phyloP scores from a whole-genome alignment of 148 eudicot species.

The Rhododendron simsii region DNA sequence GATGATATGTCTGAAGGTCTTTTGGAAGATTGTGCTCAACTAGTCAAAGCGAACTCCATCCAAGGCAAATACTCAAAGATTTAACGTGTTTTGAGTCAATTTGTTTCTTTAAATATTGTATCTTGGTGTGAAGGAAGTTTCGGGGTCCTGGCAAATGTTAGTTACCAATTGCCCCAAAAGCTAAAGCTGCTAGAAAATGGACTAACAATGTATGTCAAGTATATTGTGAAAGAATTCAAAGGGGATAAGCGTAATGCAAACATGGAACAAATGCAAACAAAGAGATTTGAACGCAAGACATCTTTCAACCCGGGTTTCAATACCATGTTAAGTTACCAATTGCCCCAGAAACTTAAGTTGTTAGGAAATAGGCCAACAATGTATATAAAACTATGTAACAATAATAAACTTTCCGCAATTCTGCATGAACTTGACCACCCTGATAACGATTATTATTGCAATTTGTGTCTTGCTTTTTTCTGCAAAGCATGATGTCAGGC shows the following conservation, averaged over 20 bases:
- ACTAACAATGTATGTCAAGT: neutral
- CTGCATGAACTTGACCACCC: neutral
- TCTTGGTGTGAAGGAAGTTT: neutral
- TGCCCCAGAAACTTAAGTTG: neutral
- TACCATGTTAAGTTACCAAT: neutral
- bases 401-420: neutral
- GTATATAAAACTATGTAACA: neutral
- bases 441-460: neutral
- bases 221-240: no score
- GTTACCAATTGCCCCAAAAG: neutral
- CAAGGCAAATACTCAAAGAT: constrained; percentile 12
- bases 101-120: neutral
- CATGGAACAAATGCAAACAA: no score
- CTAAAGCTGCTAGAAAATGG: neutral
- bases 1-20: constrained; percentile 84
- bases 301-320: neutral
- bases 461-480: neutral
- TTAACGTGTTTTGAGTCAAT: neutral
- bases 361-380: neutral
- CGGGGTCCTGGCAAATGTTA: neutral
- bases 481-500: neutral
- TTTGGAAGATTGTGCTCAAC: constrained; percentile 13
- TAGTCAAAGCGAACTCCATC: constrained; percentile 62
- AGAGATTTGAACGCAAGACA: neutral
- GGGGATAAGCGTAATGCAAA: no score